These are phyloP conservation scores for Rhizopus stolonifer DNA, from an alignment of 371 early-diverging fungal genomes.

Conservation along the genomic window DNA sequence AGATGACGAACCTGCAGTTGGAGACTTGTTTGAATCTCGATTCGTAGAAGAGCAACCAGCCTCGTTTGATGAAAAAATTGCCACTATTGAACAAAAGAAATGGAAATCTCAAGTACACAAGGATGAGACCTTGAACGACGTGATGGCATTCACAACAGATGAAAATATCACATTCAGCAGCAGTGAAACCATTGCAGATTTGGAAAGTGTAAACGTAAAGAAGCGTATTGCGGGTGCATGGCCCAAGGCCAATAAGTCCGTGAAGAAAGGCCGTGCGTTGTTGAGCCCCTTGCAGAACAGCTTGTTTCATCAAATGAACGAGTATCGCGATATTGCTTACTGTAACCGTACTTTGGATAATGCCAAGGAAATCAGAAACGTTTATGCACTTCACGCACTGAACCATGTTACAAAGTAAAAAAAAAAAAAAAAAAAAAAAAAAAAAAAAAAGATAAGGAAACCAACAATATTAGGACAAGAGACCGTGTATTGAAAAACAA, in stretches of 20 bases:
- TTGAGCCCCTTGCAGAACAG: constrained; percentile 60
- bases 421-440: not conserved
- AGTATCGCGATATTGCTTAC: constrained; percentile 78
- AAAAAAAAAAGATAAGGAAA: not conserved
- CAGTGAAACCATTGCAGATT: constrained; percentile 25
- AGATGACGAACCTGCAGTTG: constrained; percentile 18
- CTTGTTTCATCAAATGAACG: constrained; percentile 66
- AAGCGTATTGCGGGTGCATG: constrained; percentile 36
- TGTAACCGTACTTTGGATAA: constrained; percentile 63
- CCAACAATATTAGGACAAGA: constrained; percentile 46
- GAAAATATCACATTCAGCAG: constrained; percentile 30
- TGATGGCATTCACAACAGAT: constrained; percentile 32
- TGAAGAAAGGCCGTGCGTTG: constrained; percentile 12
- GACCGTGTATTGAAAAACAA: constrained; percentile 82
- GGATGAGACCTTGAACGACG: constrained; percentile 46
- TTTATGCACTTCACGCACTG: constrained; percentile 81
- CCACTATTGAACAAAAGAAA: constrained; percentile 51
- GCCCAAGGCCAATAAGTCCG: constrained; percentile 31
- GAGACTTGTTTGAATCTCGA: constrained; percentile 35
- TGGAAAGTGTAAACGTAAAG: constrained; percentile 31
- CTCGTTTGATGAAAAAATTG: constrained; percentile 45
- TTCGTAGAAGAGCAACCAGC: constrained; percentile 50
- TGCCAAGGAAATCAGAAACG: constrained; percentile 65
- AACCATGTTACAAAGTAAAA: constrained; percentile 86
- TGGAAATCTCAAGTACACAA: constrained; percentile 40